Base-by-base conservation (phyloP, 2,329 filamentous ascomycete species). In the Penicillium sp. region DNA sequence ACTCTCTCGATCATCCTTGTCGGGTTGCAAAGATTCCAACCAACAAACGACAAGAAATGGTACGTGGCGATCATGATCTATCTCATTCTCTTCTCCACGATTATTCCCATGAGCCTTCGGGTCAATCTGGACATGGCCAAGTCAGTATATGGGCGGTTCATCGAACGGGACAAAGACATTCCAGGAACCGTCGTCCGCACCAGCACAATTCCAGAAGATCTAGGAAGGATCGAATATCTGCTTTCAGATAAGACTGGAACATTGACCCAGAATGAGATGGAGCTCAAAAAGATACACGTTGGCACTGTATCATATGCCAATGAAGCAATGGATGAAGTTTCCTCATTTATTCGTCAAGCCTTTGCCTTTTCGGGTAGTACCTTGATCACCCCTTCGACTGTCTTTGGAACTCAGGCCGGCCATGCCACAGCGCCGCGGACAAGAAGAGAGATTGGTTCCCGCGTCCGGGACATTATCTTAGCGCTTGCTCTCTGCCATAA, bases 1-100 rank as follows among this genome's bases (percentile, higher is more conserved):
- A 85, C 88, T 0, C 79, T 99, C 4, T 97, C 93, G 0, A 82
- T 97, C 60, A 82, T 96, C 40, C 83, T 99, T 9, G 94, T 99
- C 5, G 91, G 90, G 0, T 76, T 97, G 2, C 87, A 97, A 72
- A 88, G 90, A 0, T 94, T 96, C 61, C 81, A 87, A 58, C 74
- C 74, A 35, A 77, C 71, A 7, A 78, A 77, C 52, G 72, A 78
- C 57, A 79, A 80, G 61, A 64, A 73, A 55, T 99, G 94, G 94
- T 99, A 97, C 73, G 86, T 97, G 63, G 93, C 95, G 61, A 96
- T 97, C 67, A 94, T 96, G 86, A 88, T 93, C n/a, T 99, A 97
- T 71, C 78, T 99, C 60, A 95, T 99, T 58, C 80, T 99, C 1
- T 99, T 99, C 78, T 97, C 93, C n/a, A 97, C 93, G 0, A 99